Evolutionary conservation across 2,329 filamentous ascomycete species (phyloP).

Genomic region (Penicillium crustosum): DNA sequence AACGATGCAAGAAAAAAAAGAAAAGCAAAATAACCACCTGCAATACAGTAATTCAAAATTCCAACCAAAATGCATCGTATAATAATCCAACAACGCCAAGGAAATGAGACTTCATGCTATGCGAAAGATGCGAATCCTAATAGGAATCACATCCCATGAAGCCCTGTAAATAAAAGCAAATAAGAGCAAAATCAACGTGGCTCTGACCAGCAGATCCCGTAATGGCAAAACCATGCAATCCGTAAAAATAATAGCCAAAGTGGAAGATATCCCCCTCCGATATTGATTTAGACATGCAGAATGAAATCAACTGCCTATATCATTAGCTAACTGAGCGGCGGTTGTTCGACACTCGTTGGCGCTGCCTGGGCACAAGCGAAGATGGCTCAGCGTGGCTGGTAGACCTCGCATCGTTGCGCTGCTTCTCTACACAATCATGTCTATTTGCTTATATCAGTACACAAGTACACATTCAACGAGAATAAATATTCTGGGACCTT

Average conservation of each 20-base stretch:
- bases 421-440: constrained; percentile 1
- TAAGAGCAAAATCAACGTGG: not conserved
- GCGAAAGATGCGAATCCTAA: not conserved
- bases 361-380: not conserved
- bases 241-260: not conserved
- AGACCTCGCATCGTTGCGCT: not conserved
- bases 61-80: constrained; percentile 9
- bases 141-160: not conserved
- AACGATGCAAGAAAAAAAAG: not conserved
- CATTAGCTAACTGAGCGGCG: not conserved
- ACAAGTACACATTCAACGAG: not conserved
- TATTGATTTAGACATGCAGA: not conserved
- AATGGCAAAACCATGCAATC: not conserved
- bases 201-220: not conserved
- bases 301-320: not conserved
- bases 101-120: not conserved
- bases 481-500: not conserved
- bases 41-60: not conserved
- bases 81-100: constrained; percentile 4
- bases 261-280: not conserved
- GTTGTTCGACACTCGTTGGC: not conserved
- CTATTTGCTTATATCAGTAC: constrained; percentile 1
- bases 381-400: not conserved
- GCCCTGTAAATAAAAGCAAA: not conserved
- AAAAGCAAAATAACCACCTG: not conserved